A percentile compares a stretch with the other conserved stretches of the same genome.
Conservation (phyloP, 1,284 basidiomycete genomes). For the Leucoagaricus sp. region DNA sequence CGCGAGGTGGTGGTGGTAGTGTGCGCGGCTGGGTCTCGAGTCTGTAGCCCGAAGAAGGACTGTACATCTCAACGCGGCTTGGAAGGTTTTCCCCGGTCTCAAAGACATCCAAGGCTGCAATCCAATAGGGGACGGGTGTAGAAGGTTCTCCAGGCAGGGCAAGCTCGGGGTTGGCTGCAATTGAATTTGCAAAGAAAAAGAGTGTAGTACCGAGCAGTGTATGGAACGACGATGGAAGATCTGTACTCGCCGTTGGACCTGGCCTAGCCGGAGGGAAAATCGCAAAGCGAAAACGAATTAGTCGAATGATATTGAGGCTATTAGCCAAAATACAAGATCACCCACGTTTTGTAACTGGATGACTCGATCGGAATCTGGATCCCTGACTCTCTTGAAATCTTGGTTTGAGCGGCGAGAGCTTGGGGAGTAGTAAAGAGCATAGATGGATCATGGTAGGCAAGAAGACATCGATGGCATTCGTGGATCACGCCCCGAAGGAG, state of each 20-base stretch:
- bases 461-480: conserved; percentile 62
- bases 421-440: conserved; percentile 38
- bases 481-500: conserved; percentile 63
- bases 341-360: not conserved
- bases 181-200: conserved; percentile 60
- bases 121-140: conserved; percentile 55
- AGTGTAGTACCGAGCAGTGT: conserved; percentile 61
- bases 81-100: conserved; percentile 65
- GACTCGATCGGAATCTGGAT: not conserved
- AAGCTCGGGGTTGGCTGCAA: conserved; percentile 49
- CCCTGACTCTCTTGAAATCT: not conserved
- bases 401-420: not conserved
- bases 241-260: conserved; percentile 36
- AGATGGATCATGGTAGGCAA: conserved; percentile 55
- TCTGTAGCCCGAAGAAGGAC: conserved; percentile 21
- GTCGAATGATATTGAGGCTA: not conserved
- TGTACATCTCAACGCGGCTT: conserved; percentile 39
- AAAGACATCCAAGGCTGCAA: conserved; percentile 65
- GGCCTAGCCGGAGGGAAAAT: not conserved
- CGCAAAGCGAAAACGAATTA: not conserved
- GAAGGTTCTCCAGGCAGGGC: conserved; percentile 55
- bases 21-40: not conserved
- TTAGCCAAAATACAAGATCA: not conserved
- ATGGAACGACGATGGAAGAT: conserved; percentile 64
- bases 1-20: conserved; percentile 20